Conservation (phyloP, 129 eudicot genomes). For the Solidago caesia region DNA sequence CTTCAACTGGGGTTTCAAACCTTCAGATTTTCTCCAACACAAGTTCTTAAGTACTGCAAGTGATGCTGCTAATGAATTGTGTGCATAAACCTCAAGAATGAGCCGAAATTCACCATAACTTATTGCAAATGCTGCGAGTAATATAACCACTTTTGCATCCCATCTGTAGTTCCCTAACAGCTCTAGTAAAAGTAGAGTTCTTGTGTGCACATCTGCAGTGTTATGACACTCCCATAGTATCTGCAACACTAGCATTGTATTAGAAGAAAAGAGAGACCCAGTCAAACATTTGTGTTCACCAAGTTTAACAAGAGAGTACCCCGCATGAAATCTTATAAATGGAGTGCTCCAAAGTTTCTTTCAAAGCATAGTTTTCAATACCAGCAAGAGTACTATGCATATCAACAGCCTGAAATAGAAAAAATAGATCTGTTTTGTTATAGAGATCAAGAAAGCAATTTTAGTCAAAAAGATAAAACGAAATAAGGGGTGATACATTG, state of each 20-base stretch:
- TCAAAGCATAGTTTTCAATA: conserved; percentile 32
- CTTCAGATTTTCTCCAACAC: conserved; percentile 38
- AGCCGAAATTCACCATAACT: conserved; percentile 66
- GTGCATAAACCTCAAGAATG: conserved; percentile 52
- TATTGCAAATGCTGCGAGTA: conserved; percentile 64
- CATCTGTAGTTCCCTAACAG: conserved; percentile 55
- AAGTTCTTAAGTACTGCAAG: conserved; percentile 68
- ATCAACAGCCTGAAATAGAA: conserved; percentile 44
- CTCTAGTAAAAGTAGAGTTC: conserved; percentile 49
- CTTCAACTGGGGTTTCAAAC: conserved; percentile 53
- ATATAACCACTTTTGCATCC: conserved; percentile 74
- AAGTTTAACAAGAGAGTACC: conserved; percentile 40
- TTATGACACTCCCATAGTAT: conserved; percentile 39
- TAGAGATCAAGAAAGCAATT: not conserved
- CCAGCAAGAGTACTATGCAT: conserved; percentile 30
- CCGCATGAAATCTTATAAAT: conserved; percentile 48
- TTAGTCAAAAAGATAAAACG: conserved; percentile 9
- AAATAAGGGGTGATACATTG: conserved; percentile 10
- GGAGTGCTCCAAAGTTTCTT: conserved; percentile 43
- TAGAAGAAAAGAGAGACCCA: not conserved
- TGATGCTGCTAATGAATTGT: conserved; percentile 61
- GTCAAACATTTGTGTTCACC: not conserved
- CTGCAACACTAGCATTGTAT: conserved; percentile 38
- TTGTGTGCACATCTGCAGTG: conserved; percentile 38
- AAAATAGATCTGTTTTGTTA: conserved; percentile 5